Evolutionary conservation across 495 filamentous ascomycete species (phyloP).

Genomic region (Oleoguttula mirabilis): DNA sequence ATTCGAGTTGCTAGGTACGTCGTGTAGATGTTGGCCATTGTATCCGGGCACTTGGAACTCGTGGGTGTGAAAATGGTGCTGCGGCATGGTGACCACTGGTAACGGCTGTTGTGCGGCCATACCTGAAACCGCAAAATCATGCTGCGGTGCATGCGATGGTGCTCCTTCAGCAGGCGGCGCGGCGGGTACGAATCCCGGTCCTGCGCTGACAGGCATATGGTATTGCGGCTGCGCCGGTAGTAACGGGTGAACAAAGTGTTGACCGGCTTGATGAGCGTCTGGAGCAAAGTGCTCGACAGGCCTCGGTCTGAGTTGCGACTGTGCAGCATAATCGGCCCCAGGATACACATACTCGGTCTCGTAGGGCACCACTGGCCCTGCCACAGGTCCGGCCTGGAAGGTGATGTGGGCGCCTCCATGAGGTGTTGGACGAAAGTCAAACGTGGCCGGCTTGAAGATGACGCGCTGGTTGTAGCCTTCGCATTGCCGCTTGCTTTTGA

Average conservation of each 20-base stretch:
- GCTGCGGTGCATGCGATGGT: not conserved
- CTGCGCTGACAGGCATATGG: not conserved
- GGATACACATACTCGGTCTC: slow-evolving; percentile 1
- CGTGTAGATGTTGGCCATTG: not conserved
- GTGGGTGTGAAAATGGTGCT: not conserved
- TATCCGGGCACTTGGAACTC: not conserved
- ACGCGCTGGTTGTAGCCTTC: slow-evolving; percentile 92
- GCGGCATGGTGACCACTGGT: not conserved
- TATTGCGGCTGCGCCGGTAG: not conserved
- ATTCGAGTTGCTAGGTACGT: not conserved
- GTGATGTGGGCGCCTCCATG: slow-evolving; percentile 18
- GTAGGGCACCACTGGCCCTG: slow-evolving; percentile 8
- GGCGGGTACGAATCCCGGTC: not conserved
- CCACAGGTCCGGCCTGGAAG: slow-evolving; percentile 19
- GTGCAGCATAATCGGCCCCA: not conserved
- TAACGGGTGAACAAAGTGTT: not conserved
- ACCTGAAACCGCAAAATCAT: not conserved
- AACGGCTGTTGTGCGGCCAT: not conserved
- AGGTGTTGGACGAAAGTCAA: slow-evolving; percentile 27
- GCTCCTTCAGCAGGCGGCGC: not conserved
- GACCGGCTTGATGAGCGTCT: too few species aligned
- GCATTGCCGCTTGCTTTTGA: slow-evolving; percentile 86
- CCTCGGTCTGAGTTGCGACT: not conserved
- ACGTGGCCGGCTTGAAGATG: slow-evolving; percentile 80
- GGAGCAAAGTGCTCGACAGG: slow-evolving; percentile 4